Base-by-base conservation (phyloP, 495 filamentous ascomycete species). In the Annulohypoxylon maeteangense region DNA sequence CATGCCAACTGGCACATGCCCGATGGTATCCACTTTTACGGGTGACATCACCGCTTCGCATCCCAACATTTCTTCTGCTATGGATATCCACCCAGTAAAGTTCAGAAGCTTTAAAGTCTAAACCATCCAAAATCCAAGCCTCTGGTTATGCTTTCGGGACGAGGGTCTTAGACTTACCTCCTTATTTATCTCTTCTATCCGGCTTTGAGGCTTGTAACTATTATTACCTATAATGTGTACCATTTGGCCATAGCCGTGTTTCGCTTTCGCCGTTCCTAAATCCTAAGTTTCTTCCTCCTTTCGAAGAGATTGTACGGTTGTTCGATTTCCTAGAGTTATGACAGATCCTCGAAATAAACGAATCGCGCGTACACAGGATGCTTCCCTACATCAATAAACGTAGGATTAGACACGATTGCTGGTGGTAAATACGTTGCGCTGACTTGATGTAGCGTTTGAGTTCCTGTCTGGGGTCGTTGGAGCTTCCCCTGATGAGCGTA, bases 401-500 rank as follows among this genome's bases (percentile, higher is more conserved):
- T 95, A 84, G 71, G 90, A 77, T 60, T 36, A 29, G 11, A 25
- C 61, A 54, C 65, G 61, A 42, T 27, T 48, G 18, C 51, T 45
- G 32, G n/a, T 62, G 2, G 54, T 40, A 18, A 58, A 50, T 47
- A 27, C 23, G 16, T 62, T 58, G 60, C 48, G 66, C 72, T 78
- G 70, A 80, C 75, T 67, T 59, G 16, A 25, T 67, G 68, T 65
- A 75, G 55, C 68, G 74, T 79, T 81, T 45, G 78, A 98, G 92
- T 93, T 60, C 95, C 96, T 78, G 80, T 84, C 65, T 91, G 87
- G 62, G 82, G 80, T 54, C 76, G 82, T 94, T 38, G 95, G 95
- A 62, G 90, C 92, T 50, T 92, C 93, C 29, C 81, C 90, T 56
- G 95, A 98, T 84, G 94, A 99, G 79, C 84, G 94, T 97, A 88